Evolutionary conservation across 805 yeast genomes (phyloP).

Genomic region (Candida michaelii): DNA sequence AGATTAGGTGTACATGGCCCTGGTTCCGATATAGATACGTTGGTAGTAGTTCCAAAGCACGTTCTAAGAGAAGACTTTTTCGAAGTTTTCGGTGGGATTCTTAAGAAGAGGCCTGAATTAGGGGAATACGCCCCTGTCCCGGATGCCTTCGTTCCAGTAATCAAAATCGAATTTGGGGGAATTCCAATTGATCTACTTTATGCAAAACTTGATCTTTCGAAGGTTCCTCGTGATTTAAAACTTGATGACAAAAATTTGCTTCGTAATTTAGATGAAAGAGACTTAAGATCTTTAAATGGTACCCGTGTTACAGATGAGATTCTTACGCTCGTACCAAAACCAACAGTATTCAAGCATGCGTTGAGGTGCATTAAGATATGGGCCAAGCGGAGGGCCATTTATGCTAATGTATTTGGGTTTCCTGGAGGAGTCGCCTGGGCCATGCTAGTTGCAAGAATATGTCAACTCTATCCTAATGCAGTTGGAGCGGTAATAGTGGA

Average conservation of each 20-base stretch:
- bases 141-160: conserved; percentile 97
- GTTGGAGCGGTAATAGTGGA: conserved; percentile 89
- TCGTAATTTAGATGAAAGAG: conserved; percentile 87
- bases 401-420: conserved; percentile 93
- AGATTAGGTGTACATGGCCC: conserved; percentile 96
- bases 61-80: conserved; percentile 89
- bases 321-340: conserved; percentile 84
- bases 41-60: conserved; percentile 96
- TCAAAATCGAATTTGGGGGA: conserved; percentile 83
- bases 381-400: conserved; percentile 94
- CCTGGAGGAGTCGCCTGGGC: conserved; percentile 99
- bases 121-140: conserved; percentile 93
- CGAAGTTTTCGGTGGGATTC: conserved; percentile 67
- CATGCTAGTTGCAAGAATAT: conserved; percentile 96
- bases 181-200: conserved; percentile 91
- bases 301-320: conserved; percentile 97
- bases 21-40: conserved; percentile 95
- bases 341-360: conserved; percentile 89
- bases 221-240: conserved; percentile 72
- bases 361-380: conserved; percentile 90
- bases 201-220: conserved; percentile 80
- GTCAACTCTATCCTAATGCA: conserved; percentile 95
- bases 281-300: conserved; percentile 87
- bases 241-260: conserved; percentile 82
- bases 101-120: conserved; percentile 73